phyloP scores from a whole-genome alignment of 306 rosid genomes.

The Vigna unguiculata region DNA sequence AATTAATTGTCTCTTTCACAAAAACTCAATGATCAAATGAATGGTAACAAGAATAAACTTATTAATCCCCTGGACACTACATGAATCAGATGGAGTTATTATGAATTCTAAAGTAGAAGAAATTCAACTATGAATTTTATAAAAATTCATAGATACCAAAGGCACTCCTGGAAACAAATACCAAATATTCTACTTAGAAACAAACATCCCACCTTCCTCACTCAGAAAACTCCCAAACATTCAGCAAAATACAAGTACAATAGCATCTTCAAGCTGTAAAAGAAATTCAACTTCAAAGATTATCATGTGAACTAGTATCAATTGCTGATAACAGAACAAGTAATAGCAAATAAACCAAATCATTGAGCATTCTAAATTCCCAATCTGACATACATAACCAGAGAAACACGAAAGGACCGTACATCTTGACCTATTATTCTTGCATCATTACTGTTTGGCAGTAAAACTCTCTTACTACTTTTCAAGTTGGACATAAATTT shows the following conservation, averaged over 20 bases:
- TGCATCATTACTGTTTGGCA: background rate
- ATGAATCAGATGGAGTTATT: background rate
- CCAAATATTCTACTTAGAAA: no score
- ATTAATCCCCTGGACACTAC: background rate
- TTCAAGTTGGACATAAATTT: background rate
- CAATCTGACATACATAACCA: background rate
- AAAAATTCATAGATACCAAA: background rate
- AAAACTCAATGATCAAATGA: background rate
- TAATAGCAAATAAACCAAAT: background rate
- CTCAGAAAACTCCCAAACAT: background rate
- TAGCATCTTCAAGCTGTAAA: constrained; percentile 18
- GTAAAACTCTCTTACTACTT: constrained; percentile 12
- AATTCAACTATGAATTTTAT: no score
- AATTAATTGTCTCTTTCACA: no score
- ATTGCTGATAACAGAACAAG: background rate
- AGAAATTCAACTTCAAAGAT: constrained; percentile 1
- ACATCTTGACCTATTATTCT: constrained; percentile 14
- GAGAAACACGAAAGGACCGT: background rate
- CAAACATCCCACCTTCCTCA: background rate
- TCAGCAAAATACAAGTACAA: background rate
- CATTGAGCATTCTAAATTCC: constrained; percentile 23
- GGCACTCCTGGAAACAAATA: background rate
- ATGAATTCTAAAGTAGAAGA: background rate
- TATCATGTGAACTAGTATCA: background rate
- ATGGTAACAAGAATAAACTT: background rate